Evolutionary conservation across 1,139 yeast genomes (phyloP).

Genomic region (Candida neerlandica): DNA sequence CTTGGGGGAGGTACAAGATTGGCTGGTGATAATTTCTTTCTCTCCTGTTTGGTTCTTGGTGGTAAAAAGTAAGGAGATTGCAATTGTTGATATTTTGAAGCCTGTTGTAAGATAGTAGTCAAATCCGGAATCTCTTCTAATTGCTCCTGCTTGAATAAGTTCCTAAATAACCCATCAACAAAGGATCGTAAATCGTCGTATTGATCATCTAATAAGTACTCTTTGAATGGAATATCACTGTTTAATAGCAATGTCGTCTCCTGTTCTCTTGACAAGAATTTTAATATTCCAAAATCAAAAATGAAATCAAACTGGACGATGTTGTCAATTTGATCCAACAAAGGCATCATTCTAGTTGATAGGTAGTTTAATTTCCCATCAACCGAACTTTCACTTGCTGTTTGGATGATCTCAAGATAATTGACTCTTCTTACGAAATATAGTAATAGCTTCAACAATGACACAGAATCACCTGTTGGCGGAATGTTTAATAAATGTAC

Average conservation of each 20-base stretch:
- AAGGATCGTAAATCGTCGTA: conserved; percentile 4
- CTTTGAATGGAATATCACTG: not conserved
- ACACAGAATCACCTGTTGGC: conserved; percentile 10
- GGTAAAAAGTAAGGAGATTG: conserved; percentile 40
- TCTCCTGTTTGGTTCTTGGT: conserved; percentile 25
- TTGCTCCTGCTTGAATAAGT: conserved; percentile 13
- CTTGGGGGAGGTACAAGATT: not conserved
- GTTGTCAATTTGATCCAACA: conserved; percentile 27
- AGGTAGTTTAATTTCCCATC: conserved; percentile 23
- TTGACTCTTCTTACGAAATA: conserved; percentile 31
- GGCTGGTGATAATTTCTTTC: conserved; percentile 4
- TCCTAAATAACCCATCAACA: conserved; percentile 10
- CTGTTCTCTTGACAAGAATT: conserved; percentile 25
- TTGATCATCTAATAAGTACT: not conserved
- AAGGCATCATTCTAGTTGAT: conserved; percentile 30
- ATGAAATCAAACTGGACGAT: conserved; percentile 8
- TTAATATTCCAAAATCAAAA: conserved; percentile 11
- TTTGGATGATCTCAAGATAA: conserved; percentile 15
- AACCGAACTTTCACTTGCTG: conserved; percentile 11
- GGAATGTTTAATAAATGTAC: conserved; percentile 11
- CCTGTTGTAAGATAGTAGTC: conserved; percentile 30
- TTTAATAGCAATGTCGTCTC: conserved; percentile 31
- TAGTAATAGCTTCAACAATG: conserved; percentile 21
- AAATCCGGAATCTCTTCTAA: conserved; percentile 25
- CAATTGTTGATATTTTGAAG: conserved; percentile 30